Evolutionary conservation across 208 protist genomes (phyloP).

Genomic region (Acanthamoeba triangularis): DNA sequence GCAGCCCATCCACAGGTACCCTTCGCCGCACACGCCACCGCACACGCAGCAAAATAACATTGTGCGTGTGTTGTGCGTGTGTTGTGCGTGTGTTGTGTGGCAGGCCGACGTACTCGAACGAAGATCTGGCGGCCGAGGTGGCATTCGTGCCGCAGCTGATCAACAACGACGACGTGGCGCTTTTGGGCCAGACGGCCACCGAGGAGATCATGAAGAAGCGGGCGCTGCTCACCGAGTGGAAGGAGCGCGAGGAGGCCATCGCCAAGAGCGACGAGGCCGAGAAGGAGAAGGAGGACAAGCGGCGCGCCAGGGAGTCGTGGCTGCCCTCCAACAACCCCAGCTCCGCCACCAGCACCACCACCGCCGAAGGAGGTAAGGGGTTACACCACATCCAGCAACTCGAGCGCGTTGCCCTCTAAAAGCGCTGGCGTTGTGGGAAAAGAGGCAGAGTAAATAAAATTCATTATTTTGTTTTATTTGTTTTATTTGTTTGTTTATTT

Average conservation of each 20-base stretch:
- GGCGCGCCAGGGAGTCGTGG: not conserved
- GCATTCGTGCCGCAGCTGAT: conserved; percentile 10
- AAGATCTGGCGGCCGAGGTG: conserved; percentile 20
- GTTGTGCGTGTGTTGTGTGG: too few relatives aligned
- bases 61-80: not conserved
- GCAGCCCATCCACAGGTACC: conserved; percentile 50
- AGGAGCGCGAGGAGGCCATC: conserved; percentile 1
- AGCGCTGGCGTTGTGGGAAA: too few relatives aligned
- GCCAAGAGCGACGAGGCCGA: conserved; percentile 8
- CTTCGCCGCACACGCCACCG: not conserved
- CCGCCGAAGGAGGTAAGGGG: not conserved
- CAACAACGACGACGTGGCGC: conserved; percentile 21
- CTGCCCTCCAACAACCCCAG: conserved; percentile 10
- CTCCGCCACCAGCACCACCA: not conserved
- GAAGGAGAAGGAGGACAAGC: conserved; percentile 26
- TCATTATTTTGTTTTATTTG: not conserved
- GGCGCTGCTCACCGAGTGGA: not conserved
- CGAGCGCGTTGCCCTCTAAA: not conserved
- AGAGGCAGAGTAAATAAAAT: too few relatives aligned
- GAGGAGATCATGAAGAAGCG: conserved; percentile 38
- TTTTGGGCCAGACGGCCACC: not conserved
- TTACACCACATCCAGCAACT: not conserved
- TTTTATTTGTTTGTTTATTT: too few relatives aligned
- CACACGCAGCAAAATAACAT: too few relatives aligned
- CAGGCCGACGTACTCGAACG: conserved; percentile 17